These are phyloP conservation scores for Lactarius pseudohatsudake DNA, from an alignment of 768 basidiomycete genomes.

Conservation along the genomic window DNA sequence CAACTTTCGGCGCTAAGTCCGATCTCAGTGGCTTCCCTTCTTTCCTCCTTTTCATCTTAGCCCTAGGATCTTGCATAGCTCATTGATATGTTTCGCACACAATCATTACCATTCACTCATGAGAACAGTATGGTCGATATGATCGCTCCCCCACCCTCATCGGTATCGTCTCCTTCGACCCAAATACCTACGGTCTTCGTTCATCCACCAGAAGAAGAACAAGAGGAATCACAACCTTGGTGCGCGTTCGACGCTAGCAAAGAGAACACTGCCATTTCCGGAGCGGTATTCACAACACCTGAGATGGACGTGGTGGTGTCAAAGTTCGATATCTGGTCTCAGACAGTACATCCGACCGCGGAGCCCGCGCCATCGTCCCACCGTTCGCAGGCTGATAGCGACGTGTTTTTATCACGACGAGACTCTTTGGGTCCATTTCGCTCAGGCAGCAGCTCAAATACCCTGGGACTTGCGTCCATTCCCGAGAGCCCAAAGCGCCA, in stretches of 20 bases:
- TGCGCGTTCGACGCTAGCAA: conserved; percentile 37
- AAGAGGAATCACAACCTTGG: conserved; percentile 37
- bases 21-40: conserved; percentile 1
- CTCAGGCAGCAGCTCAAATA: neutral
- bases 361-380: conserved; percentile 36
- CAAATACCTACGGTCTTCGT: conserved; percentile 39
- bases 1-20: conserved; percentile 8
- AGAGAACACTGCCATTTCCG: conserved; percentile 23
- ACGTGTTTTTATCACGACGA: conserved; percentile 35
- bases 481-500: conserved; percentile 23
- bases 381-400: conserved; percentile 31
- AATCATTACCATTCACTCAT: conserved; percentile 30
- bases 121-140: conserved; percentile 24
- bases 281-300: conserved; percentile 31
- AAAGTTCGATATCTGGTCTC: conserved; percentile 34
- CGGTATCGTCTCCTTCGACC: conserved; percentile 30
- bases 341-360: conserved; percentile 30
- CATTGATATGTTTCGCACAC: conserved; percentile 32
- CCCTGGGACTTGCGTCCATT: conserved; percentile 14
- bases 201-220: conserved; percentile 41
- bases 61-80: conserved; percentile 15
- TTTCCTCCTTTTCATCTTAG: neutral
- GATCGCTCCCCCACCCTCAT: conserved; percentile 34
- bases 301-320: conserved; percentile 36
- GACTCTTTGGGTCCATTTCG: conserved; percentile 25